Evolutionary conservation across 352 stramenopile genomes (phyloP).

Genomic region (Phytopythium cucurbitacearum): DNA sequence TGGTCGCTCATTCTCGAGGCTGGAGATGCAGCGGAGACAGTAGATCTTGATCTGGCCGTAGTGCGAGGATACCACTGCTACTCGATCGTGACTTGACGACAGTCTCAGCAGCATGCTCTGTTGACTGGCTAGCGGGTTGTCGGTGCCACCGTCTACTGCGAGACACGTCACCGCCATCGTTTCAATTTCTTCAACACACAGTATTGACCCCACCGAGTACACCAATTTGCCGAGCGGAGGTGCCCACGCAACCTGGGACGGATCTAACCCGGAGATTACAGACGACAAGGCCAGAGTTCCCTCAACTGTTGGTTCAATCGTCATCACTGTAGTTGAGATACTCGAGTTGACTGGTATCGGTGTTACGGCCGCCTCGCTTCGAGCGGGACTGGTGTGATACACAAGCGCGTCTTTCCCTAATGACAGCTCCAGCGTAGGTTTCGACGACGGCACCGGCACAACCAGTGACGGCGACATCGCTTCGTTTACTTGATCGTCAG

Average conservation of each 20-base stretch:
- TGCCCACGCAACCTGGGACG: conserved; percentile 24
- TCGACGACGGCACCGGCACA: conserved; percentile 17
- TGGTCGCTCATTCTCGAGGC: too few relatives aligned
- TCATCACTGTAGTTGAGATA: not conserved
- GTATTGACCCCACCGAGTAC: conserved; percentile 7
- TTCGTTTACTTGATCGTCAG: conserved; percentile 4
- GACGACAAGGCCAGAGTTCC: too few relatives aligned
- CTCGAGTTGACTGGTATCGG: not conserved
- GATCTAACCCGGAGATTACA: not conserved
- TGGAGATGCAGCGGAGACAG: not conserved
- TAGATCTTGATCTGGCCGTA: conserved; percentile 9
- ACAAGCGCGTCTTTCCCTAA: conserved; percentile 35
- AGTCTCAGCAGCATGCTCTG: conserved; percentile 27
- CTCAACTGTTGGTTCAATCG: too few relatives aligned
- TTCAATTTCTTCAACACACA: conserved; percentile 35
- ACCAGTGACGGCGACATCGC: conserved; percentile 9
- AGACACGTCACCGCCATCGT: conserved; percentile 20
- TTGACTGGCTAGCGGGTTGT: not conserved
- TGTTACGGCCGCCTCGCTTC: not conserved
- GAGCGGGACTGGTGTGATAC: not conserved
- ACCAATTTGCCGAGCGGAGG: conserved; percentile 28
- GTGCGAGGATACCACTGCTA: conserved; percentile 19
- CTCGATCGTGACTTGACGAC: conserved; percentile 12
- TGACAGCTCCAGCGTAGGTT: conserved; percentile 26
- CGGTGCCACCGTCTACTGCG: conserved; percentile 3